Base-by-base conservation (phyloP, 768 basidiomycete species). In the Filobasidium wieringae region DNA sequence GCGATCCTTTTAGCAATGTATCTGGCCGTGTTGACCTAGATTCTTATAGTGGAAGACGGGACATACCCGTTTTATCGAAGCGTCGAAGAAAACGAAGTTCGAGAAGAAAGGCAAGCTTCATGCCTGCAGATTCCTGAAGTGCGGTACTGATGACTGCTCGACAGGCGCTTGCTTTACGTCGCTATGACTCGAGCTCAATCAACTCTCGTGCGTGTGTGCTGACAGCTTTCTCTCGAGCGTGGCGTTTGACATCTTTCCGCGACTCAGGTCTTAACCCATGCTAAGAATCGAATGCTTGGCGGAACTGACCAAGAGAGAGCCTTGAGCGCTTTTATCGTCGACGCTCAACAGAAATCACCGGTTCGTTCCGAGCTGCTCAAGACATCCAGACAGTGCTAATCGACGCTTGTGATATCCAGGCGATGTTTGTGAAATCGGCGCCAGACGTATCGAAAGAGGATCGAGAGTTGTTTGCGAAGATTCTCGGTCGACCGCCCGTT, bases 111-210 rank as follows among this genome's bases (percentile, higher is more conserved):
- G 86, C 85, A 49, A 54, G 76, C 29, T 33, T 9, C 15, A n/a
- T 24, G 29, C 31, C 2, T 59, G 17, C 14, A 17, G 0, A 27
- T 14, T n/a, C 32, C 1, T 4, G 14, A 34, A 9, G 4, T 24
- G 50, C 17, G 4, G 17, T 29, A 3, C 1, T 9, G n/a, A 7
- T 4, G n/a, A n/a, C n/a, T n/a, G n/a, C n/a, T 22, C 24, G 9
- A 9, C 39, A 88, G 88, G 56, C 84, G 89, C 12, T 73, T 92
- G 55, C 79, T 90, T 15, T 92, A 90, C 66, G 89, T 92, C 7
- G 89, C 86, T 0, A 89, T 87, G 72, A 92, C 89, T 5, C 80
- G 89, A 9, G 88, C 88, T 0, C 85, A 90, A 67, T 76, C 77
- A 11, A 77, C 87, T 7, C 73, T 88, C 66, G 76, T 75, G 34